Conservation (phyloP, 192 early-diverging fungal genomes). For the Coemansia guatemalensis region DNA sequence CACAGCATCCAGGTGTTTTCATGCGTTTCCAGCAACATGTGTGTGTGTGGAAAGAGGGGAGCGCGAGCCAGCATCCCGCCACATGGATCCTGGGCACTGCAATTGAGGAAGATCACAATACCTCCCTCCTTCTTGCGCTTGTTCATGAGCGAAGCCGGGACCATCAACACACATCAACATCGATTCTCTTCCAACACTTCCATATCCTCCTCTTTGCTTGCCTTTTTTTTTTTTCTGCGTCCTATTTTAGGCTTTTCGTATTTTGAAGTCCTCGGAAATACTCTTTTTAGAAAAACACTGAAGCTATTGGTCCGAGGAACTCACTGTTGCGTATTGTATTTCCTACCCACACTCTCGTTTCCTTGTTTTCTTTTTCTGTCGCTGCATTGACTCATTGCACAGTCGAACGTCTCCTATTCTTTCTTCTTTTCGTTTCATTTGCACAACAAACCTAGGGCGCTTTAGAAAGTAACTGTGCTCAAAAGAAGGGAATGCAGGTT, state of each 20-base stretch:
- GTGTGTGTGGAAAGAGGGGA: not conserved
- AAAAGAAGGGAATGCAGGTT: constrained; percentile 27
- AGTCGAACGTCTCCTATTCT: not conserved
- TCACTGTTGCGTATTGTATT: constrained; percentile 2
- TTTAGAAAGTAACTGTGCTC: not conserved
- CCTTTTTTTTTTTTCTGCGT: constrained; percentile 7
- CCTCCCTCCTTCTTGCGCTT: not conserved
- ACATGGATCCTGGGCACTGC: constrained; percentile 3
- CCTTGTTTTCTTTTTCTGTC: constrained; percentile 6
- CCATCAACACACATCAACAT: not conserved
- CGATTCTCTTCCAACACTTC: not conserved
- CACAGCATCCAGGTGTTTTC: not conserved
- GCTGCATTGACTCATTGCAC: not conserved
- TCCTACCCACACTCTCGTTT: constrained; percentile 4
- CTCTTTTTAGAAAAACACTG: not conserved
- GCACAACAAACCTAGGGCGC: not conserved
- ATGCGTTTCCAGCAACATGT: not conserved
- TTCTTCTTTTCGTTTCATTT: not conserved
- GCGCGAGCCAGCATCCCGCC: not conserved
- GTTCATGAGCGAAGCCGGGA: not conserved
- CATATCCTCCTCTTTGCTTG: constrained; percentile 1
- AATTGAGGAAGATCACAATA: constrained; percentile 1
- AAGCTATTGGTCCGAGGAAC: constrained; percentile 5
- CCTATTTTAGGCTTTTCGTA: constrained; percentile 6
- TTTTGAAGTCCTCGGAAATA: not conserved